Base-by-base conservation (phyloP, 345 rosid species). In the Salix arbutifolia region DNA sequence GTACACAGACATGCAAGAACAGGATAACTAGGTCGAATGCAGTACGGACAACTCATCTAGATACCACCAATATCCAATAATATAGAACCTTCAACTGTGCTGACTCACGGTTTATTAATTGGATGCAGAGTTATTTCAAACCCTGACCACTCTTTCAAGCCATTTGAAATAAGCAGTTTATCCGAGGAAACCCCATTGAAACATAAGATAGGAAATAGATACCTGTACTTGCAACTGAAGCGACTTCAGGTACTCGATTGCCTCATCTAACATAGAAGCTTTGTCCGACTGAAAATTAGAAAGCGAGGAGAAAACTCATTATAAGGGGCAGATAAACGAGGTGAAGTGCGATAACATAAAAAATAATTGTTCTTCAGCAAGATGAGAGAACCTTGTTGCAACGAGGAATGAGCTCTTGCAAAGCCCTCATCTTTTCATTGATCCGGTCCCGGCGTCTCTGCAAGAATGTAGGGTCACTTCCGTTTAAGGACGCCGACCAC, bases 191-290 rank as follows among this genome's bases (percentile, higher is more conserved):
- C 50, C 50, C 44, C 14, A 30, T 30, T 56, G n/a, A 14, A 65
- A 40, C n/a, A 65, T 37, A 5, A 48, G 19, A 66, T 28, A 38
- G 30, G 19, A 74, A 33, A 53, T 26, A 61, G 48, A 25, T 80
- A 89, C 95, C 92, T 91, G 98, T 60, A 94, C 90, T 81, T 94
- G 98, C 81, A 90, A 79, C 80, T 94, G 98, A 78, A 94, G 97
- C 38, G 98, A 94, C 81, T 92, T 94, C 84, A 94, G 75, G 82
- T 94, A 94, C 56, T 92, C 92, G 53, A 94, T 94, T 46, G 97
- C 97, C 80, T 94, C 98, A 62, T 92, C 98, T 70, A 94, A 85
- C 90, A 94, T 90, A 21, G 97, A 94, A 78, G 97, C 97, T 83
- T 94, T 94, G 76, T 94, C 98, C 46, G 97, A 90, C 97, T 94